These are phyloP conservation scores for Podospora didyma DNA, from an alignment of 495 filamentous ascomycete genomes.

Conservation along the genomic window DNA sequence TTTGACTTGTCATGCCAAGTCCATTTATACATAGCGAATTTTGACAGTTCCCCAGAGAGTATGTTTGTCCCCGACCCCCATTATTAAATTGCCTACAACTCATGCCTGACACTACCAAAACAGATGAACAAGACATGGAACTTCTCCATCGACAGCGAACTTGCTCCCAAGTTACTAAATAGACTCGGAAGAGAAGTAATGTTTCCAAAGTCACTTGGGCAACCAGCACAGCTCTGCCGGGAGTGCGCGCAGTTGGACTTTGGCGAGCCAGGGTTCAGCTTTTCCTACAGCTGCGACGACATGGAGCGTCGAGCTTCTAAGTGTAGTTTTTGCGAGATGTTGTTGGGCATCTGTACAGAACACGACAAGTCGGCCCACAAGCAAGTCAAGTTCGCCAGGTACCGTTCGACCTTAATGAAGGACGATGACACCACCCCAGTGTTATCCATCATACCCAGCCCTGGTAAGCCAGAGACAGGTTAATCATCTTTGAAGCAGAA, in stretches of 20 bases:
- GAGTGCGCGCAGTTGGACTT: not conserved
- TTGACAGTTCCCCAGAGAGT: too few species aligned
- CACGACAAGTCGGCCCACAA: not conserved
- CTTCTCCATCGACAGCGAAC: not conserved
- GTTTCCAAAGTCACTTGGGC: not conserved
- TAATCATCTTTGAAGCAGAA: too few species aligned
- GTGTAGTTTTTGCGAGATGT: not conserved
- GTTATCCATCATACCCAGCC: conserved; percentile 1
- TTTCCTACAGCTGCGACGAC: not conserved
- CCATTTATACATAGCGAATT: too few species aligned
- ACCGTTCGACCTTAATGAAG: not conserved
- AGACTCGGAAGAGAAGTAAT: not conserved
- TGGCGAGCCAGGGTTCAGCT: not conserved
- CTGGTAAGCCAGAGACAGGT: not conserved
- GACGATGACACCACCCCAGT: not conserved
- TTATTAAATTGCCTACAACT: not conserved
- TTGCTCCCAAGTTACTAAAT: not conserved
- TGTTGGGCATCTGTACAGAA: not conserved
- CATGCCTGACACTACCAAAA: not conserved
- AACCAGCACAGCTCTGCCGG: not conserved
- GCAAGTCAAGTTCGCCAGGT: not conserved
- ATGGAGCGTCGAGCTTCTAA: not conserved
- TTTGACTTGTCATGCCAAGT: too few species aligned
- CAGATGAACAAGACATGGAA: not conserved
- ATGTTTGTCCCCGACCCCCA: too few species aligned